Base-by-base conservation (phyloP, 768 basidiomycete species). In the Auriscalpium vulgare region DNA sequence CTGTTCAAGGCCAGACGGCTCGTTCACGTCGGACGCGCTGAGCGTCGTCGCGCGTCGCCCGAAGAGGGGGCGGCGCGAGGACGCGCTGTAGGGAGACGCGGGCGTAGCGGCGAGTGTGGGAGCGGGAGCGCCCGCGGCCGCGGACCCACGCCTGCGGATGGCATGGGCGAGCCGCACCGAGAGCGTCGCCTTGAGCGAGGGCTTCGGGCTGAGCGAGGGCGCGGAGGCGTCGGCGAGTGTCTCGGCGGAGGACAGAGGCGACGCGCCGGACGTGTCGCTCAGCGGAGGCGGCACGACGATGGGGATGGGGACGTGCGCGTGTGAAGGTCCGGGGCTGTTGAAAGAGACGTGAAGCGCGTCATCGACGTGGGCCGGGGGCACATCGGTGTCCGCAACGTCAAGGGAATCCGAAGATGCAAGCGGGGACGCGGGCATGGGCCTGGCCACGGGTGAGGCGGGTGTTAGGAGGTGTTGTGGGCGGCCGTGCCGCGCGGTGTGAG, bases 191-290 rank as follows among this genome's bases (percentile, higher is more conserved):
- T 35, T 51, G 48, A 23, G 48, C 11, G 36, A 13, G 34, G 37
- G 50, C 6, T n/a, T n/a, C n/a, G 21, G 21, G n/a, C 11, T 2
- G n/a, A 10, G 11, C 40, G 40, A 2, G 11, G 40, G 40, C 11
- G 3, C 40, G 11, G 47, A 51, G 13, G 35, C 10, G 21, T 59
- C 54, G 0, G 60, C 23, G 4, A 59, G 54, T 3, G 60, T 60
- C 35, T 56, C 54, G 1, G 58, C 55, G 34, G 60, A 62, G 10
- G 60, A 56, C 14, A 56, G 43, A 3, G 60, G 55, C 1, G 60
- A 62, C 4, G 21, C 8, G 8, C 50, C 47, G 16, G 40, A 11
- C 21, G 21, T 2, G 17, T 23, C 51, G 44, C 44, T 23, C 14
- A 14, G 45, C 51, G 46, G 38, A 35, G 11, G 16, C 45, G 50